Conservation (phyloP, 371 early-diverging fungal species). For the Apophysomyces trapeziformis region DNA sequence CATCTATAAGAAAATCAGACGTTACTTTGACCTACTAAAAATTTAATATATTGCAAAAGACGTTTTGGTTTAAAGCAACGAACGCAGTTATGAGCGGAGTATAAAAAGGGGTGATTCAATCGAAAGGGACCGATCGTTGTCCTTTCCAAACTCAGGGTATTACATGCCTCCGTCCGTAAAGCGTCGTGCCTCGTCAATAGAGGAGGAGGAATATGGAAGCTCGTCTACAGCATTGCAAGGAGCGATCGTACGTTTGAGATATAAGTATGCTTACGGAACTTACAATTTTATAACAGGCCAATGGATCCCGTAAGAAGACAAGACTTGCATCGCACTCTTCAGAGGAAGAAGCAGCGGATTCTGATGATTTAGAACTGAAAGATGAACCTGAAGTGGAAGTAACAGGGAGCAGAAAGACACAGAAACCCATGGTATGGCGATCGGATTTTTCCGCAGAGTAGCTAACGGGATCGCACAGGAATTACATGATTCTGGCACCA, state of each 20-base stretch:
- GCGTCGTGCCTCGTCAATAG: neutral
- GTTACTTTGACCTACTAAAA: too few relatives aligned
- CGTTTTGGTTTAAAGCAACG: too few relatives aligned
- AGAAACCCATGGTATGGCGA: neutral
- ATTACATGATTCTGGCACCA: conserved; percentile 68
- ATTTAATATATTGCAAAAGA: too few relatives aligned
- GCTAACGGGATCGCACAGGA: conserved; percentile 24
- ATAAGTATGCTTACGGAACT: neutral
- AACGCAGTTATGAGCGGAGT: too few relatives aligned
- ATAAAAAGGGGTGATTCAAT: too few relatives aligned
- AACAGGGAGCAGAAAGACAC: neutral
- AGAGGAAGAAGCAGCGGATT: neutral
- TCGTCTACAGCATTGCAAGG: neutral
- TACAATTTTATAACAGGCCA: neutral
- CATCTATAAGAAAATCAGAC: too few relatives aligned
- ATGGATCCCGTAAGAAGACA: neutral
- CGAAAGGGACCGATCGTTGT: too few relatives aligned
- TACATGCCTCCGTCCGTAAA: conserved; percentile 7
- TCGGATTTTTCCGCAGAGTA: neutral
- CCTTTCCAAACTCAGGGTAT: neutral
- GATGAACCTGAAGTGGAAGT: neutral
- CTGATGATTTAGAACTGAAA: conserved; percentile 2
- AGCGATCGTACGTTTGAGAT: neutral
- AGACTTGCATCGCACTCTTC: neutral
- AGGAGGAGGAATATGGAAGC: neutral